Percentiles rank a stretch among this genome's conserved stretches.
Conservation (phyloP, 345 rosid genomes). For the Salix koriyanagi region DNA sequence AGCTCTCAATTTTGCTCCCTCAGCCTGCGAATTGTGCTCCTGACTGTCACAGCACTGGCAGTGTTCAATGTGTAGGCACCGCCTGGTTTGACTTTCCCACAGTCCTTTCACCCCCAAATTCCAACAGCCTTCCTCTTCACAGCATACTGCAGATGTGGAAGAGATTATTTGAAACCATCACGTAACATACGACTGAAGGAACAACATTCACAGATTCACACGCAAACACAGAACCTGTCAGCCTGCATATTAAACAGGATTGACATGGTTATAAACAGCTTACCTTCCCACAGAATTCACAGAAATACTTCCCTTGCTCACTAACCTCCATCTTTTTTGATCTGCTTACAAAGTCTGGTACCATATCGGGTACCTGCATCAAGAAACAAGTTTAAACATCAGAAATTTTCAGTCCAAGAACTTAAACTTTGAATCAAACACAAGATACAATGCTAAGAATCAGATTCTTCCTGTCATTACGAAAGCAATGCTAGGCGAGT, state of each 20-base stretch:
- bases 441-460: background rate
- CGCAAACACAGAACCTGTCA: background rate
- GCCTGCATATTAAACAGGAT: background rate
- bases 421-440: background rate
- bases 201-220: background rate
- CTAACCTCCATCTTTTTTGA: constrained; percentile 37
- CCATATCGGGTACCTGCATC: constrained; percentile 33
- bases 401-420: background rate
- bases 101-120: constrained; percentile 35
- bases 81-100: constrained; percentile 34
- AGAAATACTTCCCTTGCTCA: constrained; percentile 35
- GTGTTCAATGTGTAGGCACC: constrained; percentile 42
- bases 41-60: constrained; percentile 68
- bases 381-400: background rate
- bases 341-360: constrained; percentile 35
- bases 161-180: background rate
- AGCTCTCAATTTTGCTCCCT: constrained; percentile 71
- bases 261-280: background rate
- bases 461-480: background rate
- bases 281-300: constrained; percentile 39
- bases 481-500: too few relatives aligned
- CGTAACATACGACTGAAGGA: background rate
- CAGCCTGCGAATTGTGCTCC: constrained; percentile 66
- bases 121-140: constrained; percentile 39
- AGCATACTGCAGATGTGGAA: constrained; percentile 17